Percentiles rank a stretch among this genome's conserved stretches.
phyloP scores from a whole-genome alignment of 805 yeast species.

The Saturnispora zaruensis region DNA sequence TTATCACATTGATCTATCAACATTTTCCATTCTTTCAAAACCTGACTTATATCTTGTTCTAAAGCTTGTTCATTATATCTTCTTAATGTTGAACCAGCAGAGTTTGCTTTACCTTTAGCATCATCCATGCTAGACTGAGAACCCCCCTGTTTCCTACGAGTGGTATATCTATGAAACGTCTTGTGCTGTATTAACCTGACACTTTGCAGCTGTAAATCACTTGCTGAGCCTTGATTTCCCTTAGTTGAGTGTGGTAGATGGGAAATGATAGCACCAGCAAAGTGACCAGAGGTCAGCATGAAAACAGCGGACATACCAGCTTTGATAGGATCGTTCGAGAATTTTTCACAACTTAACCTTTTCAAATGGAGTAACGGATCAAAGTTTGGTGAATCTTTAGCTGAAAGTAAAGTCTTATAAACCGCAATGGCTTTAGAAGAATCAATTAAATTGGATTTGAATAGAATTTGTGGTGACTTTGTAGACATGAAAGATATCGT shows the following conservation, averaged over 20 bases:
- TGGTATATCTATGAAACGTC: slow-evolving; percentile 90
- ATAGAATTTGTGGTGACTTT: slow-evolving; percentile 59
- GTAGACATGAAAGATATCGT: slow-evolving; percentile 51
- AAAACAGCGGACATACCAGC: slow-evolving; percentile 60
- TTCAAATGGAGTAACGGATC: slow-evolving; percentile 45
- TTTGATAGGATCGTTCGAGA: slow-evolving; percentile 14
- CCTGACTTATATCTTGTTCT: slow-evolving; percentile 63
- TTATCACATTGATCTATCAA: slow-evolving; percentile 53
- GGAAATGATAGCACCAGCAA: slow-evolving; percentile 88
- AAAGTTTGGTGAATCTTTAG: slow-evolving; percentile 26
- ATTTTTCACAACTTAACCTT: slow-evolving; percentile 11
- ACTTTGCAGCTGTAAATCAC: slow-evolving; percentile 47
- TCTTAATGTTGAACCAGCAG: slow-evolving; percentile 88
- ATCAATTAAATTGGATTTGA: slow-evolving; percentile 41
- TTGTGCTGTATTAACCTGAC: slow-evolving; percentile 66
- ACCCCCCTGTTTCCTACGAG: slow-evolving; percentile 97
- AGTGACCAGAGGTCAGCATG: slow-evolving; percentile 97
- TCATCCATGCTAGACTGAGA: slow-evolving; percentile 89
- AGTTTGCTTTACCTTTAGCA: slow-evolving; percentile 89
- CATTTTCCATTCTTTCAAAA: slow-evolving; percentile 57
- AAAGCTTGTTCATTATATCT: slow-evolving; percentile 84
- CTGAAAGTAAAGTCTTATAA: slow-evolving; percentile 54
- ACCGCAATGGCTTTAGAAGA: slow-evolving; percentile 38
- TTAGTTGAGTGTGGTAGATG: slow-evolving; percentile 51
- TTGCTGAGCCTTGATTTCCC: slow-evolving; percentile 46